phyloP scores from a whole-genome alignment of 164 flowering plant species.

The Cinnamomum chago region DNA sequence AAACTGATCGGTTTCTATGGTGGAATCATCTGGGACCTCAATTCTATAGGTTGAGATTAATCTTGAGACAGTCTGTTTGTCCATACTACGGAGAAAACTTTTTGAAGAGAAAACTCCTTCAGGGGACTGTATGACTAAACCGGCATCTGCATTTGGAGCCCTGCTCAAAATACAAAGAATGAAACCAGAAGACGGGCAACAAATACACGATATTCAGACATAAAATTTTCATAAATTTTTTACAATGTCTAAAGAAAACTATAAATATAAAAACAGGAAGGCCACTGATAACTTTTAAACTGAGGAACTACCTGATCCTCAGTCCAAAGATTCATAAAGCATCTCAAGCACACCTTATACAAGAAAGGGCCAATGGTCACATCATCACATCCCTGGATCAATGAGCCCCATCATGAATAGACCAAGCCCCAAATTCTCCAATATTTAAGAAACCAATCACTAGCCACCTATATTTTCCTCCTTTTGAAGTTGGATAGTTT shows the following conservation, averaged over 20 bases:
- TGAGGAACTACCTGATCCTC: background rate
- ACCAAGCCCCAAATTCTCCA: background rate
- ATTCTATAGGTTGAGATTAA: slow-evolving; percentile 51
- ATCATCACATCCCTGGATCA: background rate
- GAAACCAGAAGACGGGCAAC: background rate
- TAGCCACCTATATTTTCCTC: no score
- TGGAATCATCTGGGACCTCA: slow-evolving; percentile 31
- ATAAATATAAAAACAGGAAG: background rate
- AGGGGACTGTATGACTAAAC: slow-evolving; percentile 73
- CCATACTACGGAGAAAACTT: slow-evolving; percentile 51
- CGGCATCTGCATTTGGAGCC: slow-evolving; percentile 88
- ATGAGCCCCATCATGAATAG: background rate
- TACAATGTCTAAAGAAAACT: background rate
- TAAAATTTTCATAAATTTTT: background rate
- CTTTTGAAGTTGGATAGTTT: no score
- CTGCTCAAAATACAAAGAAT: slow-evolving; percentile 29
- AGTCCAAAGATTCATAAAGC: background rate
- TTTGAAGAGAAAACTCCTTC: slow-evolving; percentile 68
- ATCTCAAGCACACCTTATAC: background rate
- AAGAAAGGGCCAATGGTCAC: no score
- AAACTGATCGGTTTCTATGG: slow-evolving; percentile 30
- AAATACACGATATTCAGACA: background rate
- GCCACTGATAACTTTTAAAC: background rate
- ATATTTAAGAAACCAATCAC: background rate
- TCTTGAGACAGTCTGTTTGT: slow-evolving; percentile 54